A percentile compares a stretch with the other conserved stretches of the same genome.
These are phyloP conservation scores for Macrotyloma uniflorum DNA, from an alignment of 306 rosid species.

Conservation along the genomic window DNA sequence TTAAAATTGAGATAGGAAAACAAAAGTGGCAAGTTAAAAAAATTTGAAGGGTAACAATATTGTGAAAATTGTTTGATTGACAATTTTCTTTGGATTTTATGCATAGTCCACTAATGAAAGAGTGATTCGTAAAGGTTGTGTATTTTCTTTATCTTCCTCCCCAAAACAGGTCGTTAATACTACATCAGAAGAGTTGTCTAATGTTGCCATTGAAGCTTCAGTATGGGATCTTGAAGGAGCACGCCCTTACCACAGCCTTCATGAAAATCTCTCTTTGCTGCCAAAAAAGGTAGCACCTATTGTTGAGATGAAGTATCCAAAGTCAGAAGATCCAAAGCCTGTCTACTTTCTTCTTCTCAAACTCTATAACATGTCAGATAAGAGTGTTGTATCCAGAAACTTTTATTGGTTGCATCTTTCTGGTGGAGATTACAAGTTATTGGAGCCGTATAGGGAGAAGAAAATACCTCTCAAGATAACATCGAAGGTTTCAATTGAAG, in stretches of 20 bases:
- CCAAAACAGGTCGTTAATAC: conserved; percentile 84
- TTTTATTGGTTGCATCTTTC: conserved; percentile 87
- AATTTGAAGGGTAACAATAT: neutral
- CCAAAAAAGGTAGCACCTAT: conserved; percentile 67
- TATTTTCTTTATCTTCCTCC: conserved; percentile 42
- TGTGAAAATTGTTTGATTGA: conserved; percentile 19
- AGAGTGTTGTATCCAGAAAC: conserved; percentile 74
- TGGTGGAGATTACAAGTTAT: conserved; percentile 81
- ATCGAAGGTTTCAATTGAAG: conserved; percentile 60
- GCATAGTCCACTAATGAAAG: conserved; percentile 22
- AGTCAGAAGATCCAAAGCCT: conserved; percentile 69
- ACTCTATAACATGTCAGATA: conserved; percentile 67
- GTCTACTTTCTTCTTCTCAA: conserved; percentile 94
- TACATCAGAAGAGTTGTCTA: conserved; percentile 65
- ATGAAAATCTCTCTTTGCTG: conserved; percentile 58
- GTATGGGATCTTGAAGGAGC: conserved; percentile 95
- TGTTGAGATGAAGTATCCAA: conserved; percentile 81
- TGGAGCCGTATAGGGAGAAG: conserved; percentile 72
- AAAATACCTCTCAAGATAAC: conserved; percentile 74
- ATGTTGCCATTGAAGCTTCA: conserved; percentile 73
- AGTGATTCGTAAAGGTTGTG: conserved; percentile 12
- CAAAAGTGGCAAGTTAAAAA: conserved; percentile 17
- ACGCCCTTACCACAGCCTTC: conserved; percentile 68
- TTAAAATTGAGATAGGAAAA: conserved; percentile 27
- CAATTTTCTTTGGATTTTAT: conserved; percentile 7